phyloP scores from a whole-genome alignment of 225 moss, liverwort and hornwort species.

The Anthoceros angustus region DNA sequence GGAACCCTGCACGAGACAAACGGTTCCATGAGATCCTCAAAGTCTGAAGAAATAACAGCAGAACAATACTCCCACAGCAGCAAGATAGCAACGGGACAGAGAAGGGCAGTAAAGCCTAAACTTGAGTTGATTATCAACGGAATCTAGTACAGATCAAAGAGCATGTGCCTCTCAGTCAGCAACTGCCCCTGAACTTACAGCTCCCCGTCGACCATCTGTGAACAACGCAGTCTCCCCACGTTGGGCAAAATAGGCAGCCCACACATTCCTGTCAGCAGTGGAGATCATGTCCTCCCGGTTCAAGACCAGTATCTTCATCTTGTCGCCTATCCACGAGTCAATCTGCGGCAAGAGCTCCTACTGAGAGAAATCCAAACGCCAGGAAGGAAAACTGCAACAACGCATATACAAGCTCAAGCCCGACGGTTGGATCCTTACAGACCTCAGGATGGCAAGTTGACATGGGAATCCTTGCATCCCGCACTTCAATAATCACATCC shows the following conservation, averaged over 20 bases:
- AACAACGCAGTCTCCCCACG: slow-evolving; percentile 59
- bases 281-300: slow-evolving; percentile 97
- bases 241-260: slow-evolving; percentile 66
- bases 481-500: slow-evolving; percentile 94
- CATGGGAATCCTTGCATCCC: slow-evolving; percentile 79
- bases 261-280: slow-evolving; percentile 57
- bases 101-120: too few species aligned
- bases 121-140: too few species aligned
- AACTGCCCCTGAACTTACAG: slow-evolving; percentile 19
- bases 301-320: slow-evolving; percentile 71
- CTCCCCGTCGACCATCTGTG: slow-evolving; percentile 73
- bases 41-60: too few species aligned
- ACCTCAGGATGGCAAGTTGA: slow-evolving; percentile 82
- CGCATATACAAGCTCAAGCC: background rate
- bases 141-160: too few species aligned
- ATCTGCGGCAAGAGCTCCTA: slow-evolving; percentile 15
- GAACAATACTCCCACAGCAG: too few species aligned
- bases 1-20: background rate
- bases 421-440: background rate
- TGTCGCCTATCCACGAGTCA: slow-evolving; percentile 74
- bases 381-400: too few species aligned
- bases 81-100: too few species aligned
- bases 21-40: too few species aligned
- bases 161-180: too few species aligned
- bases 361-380: too few species aligned